Evolutionary conservation across 441 rosid species (phyloP).

Genomic region (Croton laevigatus): DNA sequence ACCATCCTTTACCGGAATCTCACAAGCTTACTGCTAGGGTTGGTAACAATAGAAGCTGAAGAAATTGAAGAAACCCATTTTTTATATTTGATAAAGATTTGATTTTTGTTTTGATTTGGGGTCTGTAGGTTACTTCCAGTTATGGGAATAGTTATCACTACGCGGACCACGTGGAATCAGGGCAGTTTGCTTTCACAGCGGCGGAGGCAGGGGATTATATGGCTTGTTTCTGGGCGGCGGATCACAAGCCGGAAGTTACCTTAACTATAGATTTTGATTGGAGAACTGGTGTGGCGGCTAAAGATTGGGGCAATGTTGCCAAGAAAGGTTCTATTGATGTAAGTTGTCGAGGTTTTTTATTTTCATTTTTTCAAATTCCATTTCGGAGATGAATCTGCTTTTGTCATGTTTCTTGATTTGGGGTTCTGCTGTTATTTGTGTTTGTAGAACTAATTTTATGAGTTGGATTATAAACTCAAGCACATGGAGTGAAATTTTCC

Average conservation of each 20-base stretch:
- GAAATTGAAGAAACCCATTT: not conserved
- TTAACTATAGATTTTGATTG: conserved; percentile 74
- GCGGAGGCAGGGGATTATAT: conserved; percentile 63
- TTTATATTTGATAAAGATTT: not conserved
- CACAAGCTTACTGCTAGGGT: conserved; percentile 66
- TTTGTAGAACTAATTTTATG: not conserved
- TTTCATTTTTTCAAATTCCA: not conserved
- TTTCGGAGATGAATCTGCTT: not conserved
- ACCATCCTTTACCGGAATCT: conserved; percentile 50
- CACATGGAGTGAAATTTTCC: too few relatives aligned
- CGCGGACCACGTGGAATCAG: conserved; percentile 55
- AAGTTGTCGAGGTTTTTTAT: conserved; percentile 16
- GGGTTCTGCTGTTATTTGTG: not conserved
- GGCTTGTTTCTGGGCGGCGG: conserved; percentile 62
- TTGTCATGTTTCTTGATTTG: conserved; percentile 7
- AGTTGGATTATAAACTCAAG: not conserved
- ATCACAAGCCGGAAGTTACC: conserved; percentile 38
- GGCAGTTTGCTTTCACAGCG: conserved; percentile 75
- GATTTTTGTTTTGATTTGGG: not conserved
- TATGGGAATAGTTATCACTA: conserved; percentile 56
- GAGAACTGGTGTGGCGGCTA: conserved; percentile 74
- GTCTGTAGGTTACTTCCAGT: conserved; percentile 63
- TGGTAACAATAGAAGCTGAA: not conserved
- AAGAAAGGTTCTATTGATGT: conserved; percentile 79
- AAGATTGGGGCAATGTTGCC: conserved; percentile 77